Percentiles rank a stretch among this genome's conserved stretches.
Evolutionary conservation across 106 monocot genomes (phyloP).

Genomic region (Phalaenopsis aphrodite): DNA sequence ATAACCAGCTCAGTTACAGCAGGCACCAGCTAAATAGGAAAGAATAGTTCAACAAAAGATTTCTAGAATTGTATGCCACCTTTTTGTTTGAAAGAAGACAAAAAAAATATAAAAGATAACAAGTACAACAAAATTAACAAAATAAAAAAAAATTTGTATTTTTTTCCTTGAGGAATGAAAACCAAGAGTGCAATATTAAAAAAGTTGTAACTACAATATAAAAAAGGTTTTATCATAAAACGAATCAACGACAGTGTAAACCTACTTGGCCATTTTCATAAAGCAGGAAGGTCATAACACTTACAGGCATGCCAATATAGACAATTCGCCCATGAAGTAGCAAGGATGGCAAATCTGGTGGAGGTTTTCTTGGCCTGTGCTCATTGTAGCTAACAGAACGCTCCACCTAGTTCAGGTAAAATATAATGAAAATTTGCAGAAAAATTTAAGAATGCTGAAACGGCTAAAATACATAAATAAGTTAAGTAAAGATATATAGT

Average conservation of each 20-base stretch:
- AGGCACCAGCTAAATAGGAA: slow-evolving; percentile 61
- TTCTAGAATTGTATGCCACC: not conserved
- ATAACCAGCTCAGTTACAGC: slow-evolving; percentile 88
- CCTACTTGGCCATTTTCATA: not conserved
- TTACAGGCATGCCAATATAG: slow-evolving; percentile 91
- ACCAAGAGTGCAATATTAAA: not conserved
- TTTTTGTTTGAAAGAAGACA: not conserved
- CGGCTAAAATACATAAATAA: not conserved
- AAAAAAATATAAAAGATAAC: not conserved
- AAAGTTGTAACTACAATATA: not conserved
- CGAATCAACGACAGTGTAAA: not conserved
- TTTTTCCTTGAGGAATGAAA: not conserved
- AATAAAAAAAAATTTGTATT: not conserved
- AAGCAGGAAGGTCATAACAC: slow-evolving; percentile 12
- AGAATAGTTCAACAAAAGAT: slow-evolving; percentile 1
- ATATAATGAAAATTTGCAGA: not conserved
- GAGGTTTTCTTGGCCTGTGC: slow-evolving; percentile 85
- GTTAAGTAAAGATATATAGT: not conserved
- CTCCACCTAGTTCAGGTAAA: slow-evolving; percentile 45
- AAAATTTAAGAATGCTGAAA: not conserved
- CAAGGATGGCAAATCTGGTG: slow-evolving; percentile 85
- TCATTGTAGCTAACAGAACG: slow-evolving; percentile 82
- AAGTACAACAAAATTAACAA: not conserved
- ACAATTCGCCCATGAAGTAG: slow-evolving; percentile 82
- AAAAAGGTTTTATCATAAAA: not conserved